phyloP scores from a whole-genome alignment of 208 protist species.

The Acanthamoeba royreba region DNA sequence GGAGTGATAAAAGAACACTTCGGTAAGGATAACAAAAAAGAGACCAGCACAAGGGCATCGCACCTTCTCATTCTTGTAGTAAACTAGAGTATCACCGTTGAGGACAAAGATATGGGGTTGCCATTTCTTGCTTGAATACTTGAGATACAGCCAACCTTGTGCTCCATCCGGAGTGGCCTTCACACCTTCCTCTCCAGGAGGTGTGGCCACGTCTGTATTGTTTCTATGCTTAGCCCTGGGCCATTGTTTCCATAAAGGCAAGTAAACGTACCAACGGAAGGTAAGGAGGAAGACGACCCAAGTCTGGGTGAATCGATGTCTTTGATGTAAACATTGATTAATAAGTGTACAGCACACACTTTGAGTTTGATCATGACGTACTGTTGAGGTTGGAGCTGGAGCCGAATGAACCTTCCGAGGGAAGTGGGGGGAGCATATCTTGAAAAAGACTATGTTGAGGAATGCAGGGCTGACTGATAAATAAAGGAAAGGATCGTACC shows the following conservation, averaged over 20 bases:
- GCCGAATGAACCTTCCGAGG: neutral
- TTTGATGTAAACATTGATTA: too few relatives aligned
- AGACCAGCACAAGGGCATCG: neutral
- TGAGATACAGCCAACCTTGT: neutral
- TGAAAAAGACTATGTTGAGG: neutral
- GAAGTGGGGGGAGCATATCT: neutral
- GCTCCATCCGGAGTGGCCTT: neutral
- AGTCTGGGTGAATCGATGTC: too few relatives aligned
- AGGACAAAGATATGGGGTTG: neutral
- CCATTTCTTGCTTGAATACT: conserved; percentile 13
- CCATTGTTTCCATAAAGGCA: too few relatives aligned
- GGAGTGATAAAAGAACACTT: neutral
- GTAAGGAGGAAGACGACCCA: too few relatives aligned
- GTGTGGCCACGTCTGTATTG: neutral
- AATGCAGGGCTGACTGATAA: neutral
- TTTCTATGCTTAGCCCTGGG: too few relatives aligned
- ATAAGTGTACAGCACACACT: too few relatives aligned
- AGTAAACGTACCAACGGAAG: too few relatives aligned
- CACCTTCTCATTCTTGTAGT: conserved; percentile 5
- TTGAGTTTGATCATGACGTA: too few relatives aligned
- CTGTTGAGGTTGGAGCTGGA: neutral
- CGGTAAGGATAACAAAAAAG: neutral
- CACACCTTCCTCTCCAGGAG: neutral
- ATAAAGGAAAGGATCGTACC: neutral
- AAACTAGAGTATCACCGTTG: neutral